A percentile compares a stretch with the other conserved stretches of the same genome.
These are phyloP conservation scores for Musa troglodytarum DNA, from an alignment of 176 grass and related monocot species.

Conservation along the genomic window DNA sequence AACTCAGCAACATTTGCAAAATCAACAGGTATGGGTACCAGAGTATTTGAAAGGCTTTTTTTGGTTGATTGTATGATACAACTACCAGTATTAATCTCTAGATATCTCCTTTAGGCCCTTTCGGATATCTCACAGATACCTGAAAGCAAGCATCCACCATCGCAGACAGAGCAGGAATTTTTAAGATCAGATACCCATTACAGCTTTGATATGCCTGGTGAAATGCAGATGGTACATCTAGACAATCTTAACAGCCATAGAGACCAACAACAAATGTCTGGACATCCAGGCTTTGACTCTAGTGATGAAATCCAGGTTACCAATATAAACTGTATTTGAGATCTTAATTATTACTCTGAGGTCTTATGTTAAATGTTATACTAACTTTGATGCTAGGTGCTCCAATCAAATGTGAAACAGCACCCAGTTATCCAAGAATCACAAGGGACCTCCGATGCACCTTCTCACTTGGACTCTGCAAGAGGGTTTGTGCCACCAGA, in stretches of 20 bases:
- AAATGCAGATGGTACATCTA: conserved; percentile 36
- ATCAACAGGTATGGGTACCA: conserved; percentile 34
- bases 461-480: conserved; percentile 25
- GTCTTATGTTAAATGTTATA: neutral
- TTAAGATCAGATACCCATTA: conserved; percentile 30
- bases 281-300: conserved; percentile 22
- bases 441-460: conserved; percentile 25
- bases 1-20: conserved; percentile 36
- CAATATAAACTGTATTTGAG: neutral
- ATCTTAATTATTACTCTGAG: neutral
- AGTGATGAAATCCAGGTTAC: conserved; percentile 52
- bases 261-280: conserved; percentile 31
- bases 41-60: neutral
- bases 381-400: conserved; percentile 26
- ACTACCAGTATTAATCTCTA: too few species aligned
- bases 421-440: conserved; percentile 19
- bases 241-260: conserved; percentile 36
- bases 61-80: neutral
- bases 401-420: conserved; percentile 41
- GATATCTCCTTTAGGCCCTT: conserved; percentile 38
- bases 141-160: conserved; percentile 48
- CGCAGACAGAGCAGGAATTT: conserved; percentile 43
- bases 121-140: conserved; percentile 35
- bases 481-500: conserved; percentile 40
- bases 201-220: conserved; percentile 26